Percentiles rank a stretch among this genome's conserved stretches.
These are phyloP conservation scores for Cinchona pubescens DNA, from an alignment of 257 asterid genomes.

Conservation along the genomic window DNA sequence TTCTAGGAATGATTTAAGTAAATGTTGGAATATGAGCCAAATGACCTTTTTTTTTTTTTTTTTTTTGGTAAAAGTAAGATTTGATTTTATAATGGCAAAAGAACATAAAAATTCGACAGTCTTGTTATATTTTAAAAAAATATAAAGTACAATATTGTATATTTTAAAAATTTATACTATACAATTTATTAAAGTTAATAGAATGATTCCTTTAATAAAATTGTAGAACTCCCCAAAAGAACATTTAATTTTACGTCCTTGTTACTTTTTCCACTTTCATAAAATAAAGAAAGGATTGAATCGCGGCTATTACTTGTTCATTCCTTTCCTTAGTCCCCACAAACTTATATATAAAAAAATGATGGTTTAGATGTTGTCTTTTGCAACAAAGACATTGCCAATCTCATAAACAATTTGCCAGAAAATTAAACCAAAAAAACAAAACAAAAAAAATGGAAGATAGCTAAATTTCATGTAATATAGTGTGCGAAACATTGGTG, in stretches of 20 bases:
- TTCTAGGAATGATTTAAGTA: not conserved
- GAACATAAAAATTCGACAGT: too few relatives aligned
- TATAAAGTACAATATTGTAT: too few relatives aligned
- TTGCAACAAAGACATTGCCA: conserved; percentile 7
- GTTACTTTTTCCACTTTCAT: not conserved
- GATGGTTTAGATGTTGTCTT: conserved; percentile 10
- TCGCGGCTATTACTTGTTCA: not conserved
- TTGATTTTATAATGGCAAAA: too few relatives aligned
- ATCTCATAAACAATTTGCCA: conserved; percentile 3
- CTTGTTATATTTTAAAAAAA: too few relatives aligned
- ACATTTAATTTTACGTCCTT: not conserved
- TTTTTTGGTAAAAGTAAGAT: too few relatives aligned
- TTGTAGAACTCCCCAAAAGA: not conserved
- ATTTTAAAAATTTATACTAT: too few relatives aligned
- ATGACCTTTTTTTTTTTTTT: too few relatives aligned
- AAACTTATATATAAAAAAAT: not conserved
- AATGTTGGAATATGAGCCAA: not conserved
- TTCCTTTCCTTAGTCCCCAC: conserved; percentile 2
- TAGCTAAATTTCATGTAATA: not conserved
- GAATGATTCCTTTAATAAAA: too few relatives aligned
- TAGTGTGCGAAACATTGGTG: not conserved
- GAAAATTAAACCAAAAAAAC: not conserved
- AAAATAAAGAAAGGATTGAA: not conserved
- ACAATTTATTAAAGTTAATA: too few relatives aligned
- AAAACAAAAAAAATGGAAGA: not conserved